Conservation (phyloP, 306 rosid genomes). For the Neltuma alba region DNA sequence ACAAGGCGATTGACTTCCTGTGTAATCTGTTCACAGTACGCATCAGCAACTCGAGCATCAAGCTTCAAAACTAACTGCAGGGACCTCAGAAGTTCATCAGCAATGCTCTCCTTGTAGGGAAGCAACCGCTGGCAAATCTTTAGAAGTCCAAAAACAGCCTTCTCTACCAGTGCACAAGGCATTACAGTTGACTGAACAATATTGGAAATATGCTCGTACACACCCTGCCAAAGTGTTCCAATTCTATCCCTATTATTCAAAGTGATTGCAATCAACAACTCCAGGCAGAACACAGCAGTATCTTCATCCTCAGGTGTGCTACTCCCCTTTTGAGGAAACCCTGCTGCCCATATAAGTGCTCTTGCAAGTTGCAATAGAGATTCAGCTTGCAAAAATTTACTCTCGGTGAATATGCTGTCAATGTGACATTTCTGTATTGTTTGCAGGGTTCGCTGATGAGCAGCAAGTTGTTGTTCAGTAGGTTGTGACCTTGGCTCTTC, state of each 20-base stretch:
- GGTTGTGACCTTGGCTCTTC: slow-evolving; percentile 99
- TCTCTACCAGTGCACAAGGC: slow-evolving; percentile 95
- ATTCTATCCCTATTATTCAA: slow-evolving; percentile 95
- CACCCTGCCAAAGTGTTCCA: slow-evolving; percentile 94
- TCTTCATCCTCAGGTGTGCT: slow-evolving; percentile 96
- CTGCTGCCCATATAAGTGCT: slow-evolving; percentile 95
- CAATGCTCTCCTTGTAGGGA: slow-evolving; percentile 95
- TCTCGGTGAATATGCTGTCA: slow-evolving; percentile 94
- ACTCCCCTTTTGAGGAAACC: slow-evolving; percentile 85
- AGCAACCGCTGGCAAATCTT: slow-evolving; percentile 96
- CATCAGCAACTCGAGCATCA: slow-evolving; percentile 97
- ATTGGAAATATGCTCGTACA: slow-evolving; percentile 87
- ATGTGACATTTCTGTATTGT: slow-evolving; percentile 93
- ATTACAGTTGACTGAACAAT: slow-evolving; percentile 96
- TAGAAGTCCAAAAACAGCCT: slow-evolving; percentile 96
- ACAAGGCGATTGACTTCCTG: slow-evolving; percentile 98
- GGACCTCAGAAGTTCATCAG: slow-evolving; percentile 95
- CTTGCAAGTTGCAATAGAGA: slow-evolving; percentile 91
- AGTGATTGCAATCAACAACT: slow-evolving; percentile 93
- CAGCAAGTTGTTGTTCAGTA: slow-evolving; percentile 98
- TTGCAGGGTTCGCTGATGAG: slow-evolving; percentile 94
- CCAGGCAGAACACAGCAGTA: slow-evolving; percentile 96
- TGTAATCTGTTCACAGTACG: slow-evolving; percentile 96
- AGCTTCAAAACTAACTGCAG: slow-evolving; percentile 93
- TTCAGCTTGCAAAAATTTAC: slow-evolving; percentile 95